phyloP scores from a whole-genome alignment of 805 yeast genomes.

The Spathaspora gorwiae region DNA sequence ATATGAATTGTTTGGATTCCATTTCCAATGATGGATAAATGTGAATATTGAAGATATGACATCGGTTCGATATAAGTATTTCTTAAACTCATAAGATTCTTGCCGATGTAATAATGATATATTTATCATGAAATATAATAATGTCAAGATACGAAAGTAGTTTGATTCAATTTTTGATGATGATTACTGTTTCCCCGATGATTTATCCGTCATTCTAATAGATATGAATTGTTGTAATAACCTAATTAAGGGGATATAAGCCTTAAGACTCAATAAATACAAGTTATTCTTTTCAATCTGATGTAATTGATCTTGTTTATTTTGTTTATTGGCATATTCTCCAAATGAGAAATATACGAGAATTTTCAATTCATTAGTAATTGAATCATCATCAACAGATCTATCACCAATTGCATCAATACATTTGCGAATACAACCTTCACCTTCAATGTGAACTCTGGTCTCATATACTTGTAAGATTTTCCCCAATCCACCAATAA shows the following conservation, averaged over 20 bases:
- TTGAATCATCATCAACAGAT: background rate
- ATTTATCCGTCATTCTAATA: background rate
- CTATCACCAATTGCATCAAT: background rate
- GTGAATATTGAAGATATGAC: constrained; percentile 43
- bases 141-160: constrained; percentile 27
- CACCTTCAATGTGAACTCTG: background rate
- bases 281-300: constrained; percentile 10
- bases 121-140: constrained; percentile 31
- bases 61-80: constrained; percentile 24
- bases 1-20: constrained; percentile 38
- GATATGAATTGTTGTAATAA: constrained; percentile 3
- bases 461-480: constrained; percentile 7
- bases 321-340: constrained; percentile 10
- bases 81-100: constrained; percentile 11
- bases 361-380: constrained; percentile 6
- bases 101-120: constrained; percentile 11
- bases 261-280: constrained; percentile 4
- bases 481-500: constrained; percentile 15
- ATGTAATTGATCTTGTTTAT: constrained; percentile 8
- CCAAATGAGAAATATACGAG: constrained; percentile 26
- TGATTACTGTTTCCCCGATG: no score
- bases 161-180: constrained; percentile 5
- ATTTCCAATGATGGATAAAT: constrained; percentile 64
- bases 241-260: constrained; percentile 5
- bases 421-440: background rate